Percentiles rank a stretch among this genome's conserved stretches.
Evolutionary conservation across 2,329 filamentous ascomycete genomes (phyloP).

Genomic region (Neopestalotiopsis sp.): DNA sequence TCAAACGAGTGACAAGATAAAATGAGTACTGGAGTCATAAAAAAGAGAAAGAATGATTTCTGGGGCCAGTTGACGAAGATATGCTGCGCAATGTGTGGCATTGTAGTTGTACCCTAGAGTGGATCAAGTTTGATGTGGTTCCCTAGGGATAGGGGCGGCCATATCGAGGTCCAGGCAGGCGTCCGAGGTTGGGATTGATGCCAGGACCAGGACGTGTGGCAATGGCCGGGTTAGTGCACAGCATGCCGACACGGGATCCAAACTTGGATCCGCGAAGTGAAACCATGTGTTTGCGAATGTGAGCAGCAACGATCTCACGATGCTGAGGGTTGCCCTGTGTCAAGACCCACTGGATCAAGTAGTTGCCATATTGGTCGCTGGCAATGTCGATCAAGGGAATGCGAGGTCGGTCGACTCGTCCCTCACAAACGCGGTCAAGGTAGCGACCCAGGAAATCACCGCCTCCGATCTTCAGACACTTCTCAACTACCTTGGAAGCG

Average conservation of each 20-base stretch:
- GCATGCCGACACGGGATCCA: slow-evolving; percentile 96
- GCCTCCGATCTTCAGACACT: slow-evolving; percentile 96
- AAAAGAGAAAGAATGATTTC: not conserved
- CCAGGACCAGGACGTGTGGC: slow-evolving; percentile 88
- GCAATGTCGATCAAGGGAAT: slow-evolving; percentile 98
- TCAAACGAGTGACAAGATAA: not conserved
- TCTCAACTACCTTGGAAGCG: slow-evolving; percentile 98
- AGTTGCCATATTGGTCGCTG: slow-evolving; percentile 98
- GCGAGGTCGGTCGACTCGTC: slow-evolving; percentile 85
- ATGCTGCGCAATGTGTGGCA: not conserved
- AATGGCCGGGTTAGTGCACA: slow-evolving; percentile 93
- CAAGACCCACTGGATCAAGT: slow-evolving; percentile 95
- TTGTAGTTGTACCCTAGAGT: not conserved
- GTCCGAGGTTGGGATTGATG: slow-evolving; percentile 63
- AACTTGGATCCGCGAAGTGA: slow-evolving; percentile 98
- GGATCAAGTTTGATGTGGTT: not conserved
- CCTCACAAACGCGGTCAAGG: slow-evolving; percentile 91
- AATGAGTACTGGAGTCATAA: not conserved
- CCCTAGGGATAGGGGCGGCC: slow-evolving; percentile 61
- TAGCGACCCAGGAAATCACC: slow-evolving; percentile 90
- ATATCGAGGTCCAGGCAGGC: slow-evolving; percentile 64
- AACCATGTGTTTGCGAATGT: slow-evolving; percentile 99
- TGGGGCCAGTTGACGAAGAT: not conserved
- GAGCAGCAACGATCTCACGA: slow-evolving; percentile 88
- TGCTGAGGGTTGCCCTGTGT: slow-evolving; percentile 87